These are phyloP conservation scores for Huntiella bhutanensis DNA, from an alignment of 2,329 filamentous ascomycete genomes.

Conservation along the genomic window DNA sequence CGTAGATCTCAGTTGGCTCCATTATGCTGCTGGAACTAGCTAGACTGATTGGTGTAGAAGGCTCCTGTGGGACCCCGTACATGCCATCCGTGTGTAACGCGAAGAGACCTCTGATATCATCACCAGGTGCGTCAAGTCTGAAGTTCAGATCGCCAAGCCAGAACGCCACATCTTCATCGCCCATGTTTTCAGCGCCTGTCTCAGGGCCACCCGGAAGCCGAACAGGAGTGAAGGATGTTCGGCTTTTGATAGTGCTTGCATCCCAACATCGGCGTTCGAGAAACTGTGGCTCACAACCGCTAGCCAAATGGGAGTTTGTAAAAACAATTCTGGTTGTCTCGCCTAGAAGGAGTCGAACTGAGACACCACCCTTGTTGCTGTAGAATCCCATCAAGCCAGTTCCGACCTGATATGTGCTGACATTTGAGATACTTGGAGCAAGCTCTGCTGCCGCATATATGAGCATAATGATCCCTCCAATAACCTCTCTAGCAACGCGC, in stretches of 20 bases:
- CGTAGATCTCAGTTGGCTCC: conserved; percentile 10
- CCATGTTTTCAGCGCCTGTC: conserved; percentile 52
- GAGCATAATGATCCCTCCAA: conserved; percentile 68
- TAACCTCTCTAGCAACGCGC: conserved; percentile 61
- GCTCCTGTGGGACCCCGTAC: conserved; percentile 33
- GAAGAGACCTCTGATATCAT: conserved; percentile 72
- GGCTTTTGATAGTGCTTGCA: conserved; percentile 53
- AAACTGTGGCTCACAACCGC: conserved; percentile 58
- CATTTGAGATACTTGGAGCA: conserved; percentile 53
- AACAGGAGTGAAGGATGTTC: conserved; percentile 63
- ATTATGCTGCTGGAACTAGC: conserved; percentile 16
- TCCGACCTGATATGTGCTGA: conserved; percentile 67
- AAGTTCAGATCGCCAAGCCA: conserved; percentile 98
- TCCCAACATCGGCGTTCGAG: conserved; percentile 85
- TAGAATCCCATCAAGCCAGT: conserved; percentile 85
- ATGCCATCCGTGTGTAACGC: conserved; percentile 66
- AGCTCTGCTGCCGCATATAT: conserved; percentile 71
- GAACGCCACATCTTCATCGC: conserved; percentile 83
- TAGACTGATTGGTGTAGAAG: conserved; percentile 15
- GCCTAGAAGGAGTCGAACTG: conserved; percentile 63
- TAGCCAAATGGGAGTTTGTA: conserved; percentile 78
- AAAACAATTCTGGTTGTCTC: conserved; percentile 82
- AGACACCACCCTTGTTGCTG: conserved; percentile 87
- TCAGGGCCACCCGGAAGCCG: conserved; percentile 43
- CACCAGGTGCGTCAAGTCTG: conserved; percentile 68